phyloP scores from a whole-genome alignment of 2,329 filamentous ascomycete species.

The Hirsutella rhossiliensis region DNA sequence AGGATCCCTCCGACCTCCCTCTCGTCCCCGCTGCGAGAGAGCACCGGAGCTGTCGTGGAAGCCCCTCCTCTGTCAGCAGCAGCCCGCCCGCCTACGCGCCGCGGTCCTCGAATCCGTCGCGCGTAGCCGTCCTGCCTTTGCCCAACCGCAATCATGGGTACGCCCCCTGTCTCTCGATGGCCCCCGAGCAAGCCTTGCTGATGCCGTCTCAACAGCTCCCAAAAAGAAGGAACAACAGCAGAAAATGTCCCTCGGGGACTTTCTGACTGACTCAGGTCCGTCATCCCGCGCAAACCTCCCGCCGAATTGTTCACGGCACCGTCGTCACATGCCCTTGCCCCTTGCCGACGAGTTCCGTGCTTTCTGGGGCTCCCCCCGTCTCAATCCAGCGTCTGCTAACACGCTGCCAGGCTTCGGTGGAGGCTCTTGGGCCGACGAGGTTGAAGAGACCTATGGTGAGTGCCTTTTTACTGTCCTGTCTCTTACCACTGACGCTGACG shows the following conservation, averaged over 20 bases:
- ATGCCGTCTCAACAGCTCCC: slow-evolving; percentile 49
- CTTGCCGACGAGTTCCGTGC: slow-evolving; percentile 1
- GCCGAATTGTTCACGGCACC: slow-evolving; percentile 9
- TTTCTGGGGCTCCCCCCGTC: slow-evolving; percentile 3
- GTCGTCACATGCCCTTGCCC: slow-evolving; percentile 10
- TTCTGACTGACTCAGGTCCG: slow-evolving; percentile 86
- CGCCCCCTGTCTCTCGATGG: slow-evolving; percentile 13
- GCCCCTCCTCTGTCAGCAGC: background rate
- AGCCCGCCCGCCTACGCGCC: slow-evolving; percentile 19
- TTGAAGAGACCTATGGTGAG: slow-evolving; percentile 80
- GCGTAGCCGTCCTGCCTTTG: slow-evolving; percentile 21
- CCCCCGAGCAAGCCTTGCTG: slow-evolving; percentile 5
- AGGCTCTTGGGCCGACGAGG: slow-evolving; percentile 96
- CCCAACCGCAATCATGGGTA: slow-evolving; percentile 50
- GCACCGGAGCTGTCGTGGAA: background rate
- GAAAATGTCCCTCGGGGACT: slow-evolving; percentile 97
- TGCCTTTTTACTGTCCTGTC: slow-evolving; percentile 9
- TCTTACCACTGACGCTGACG: slow-evolving; percentile 14
- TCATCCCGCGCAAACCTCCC: slow-evolving; percentile 3
- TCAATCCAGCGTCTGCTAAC: slow-evolving; percentile 10
- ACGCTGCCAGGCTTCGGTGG: slow-evolving; percentile 36
- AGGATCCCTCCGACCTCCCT: background rate
- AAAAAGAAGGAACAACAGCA: slow-evolving; percentile 86
- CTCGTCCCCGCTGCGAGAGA: background rate
- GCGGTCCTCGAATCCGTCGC: slow-evolving; percentile 30